These are phyloP conservation scores for Calonectria fujianensis DNA, from an alignment of 2,329 filamentous ascomycete species.

Conservation along the genomic window DNA sequence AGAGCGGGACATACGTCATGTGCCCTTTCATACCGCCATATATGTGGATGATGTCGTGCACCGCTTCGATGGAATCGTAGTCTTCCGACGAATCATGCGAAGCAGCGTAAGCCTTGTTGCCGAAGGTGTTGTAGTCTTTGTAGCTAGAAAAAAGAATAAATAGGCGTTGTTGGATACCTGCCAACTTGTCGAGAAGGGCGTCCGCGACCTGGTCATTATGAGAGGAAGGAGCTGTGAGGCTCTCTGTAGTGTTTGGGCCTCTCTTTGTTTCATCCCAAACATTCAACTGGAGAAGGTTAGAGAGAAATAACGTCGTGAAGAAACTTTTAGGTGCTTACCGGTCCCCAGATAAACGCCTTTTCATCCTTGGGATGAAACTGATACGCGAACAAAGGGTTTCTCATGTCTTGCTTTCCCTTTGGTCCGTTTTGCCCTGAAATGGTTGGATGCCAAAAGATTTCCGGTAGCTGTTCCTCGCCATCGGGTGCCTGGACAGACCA, in stretches of 20 bases:
- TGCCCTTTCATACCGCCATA: conserved; percentile 77
- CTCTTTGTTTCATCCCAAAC: conserved; percentile 77
- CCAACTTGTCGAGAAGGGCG: conserved; percentile 66
- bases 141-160: conserved; percentile 82
- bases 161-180: conserved; percentile 76
- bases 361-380: conserved; percentile 76
- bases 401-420: conserved; percentile 72
- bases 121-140: conserved; percentile 80
- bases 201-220: conserved; percentile 74
- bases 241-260: conserved; percentile 64
- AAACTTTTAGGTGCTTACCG: conserved; percentile 67
- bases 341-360: conserved; percentile 74
- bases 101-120: conserved; percentile 79
- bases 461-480: conserved; percentile 69
- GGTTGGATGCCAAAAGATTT: conserved; percentile 67
- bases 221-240: conserved; percentile 64
- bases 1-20: conserved; percentile 82
- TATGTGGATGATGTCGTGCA: conserved; percentile 79
- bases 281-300: conserved; percentile 68
- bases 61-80: conserved; percentile 79
- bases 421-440: conserved; percentile 73
- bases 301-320: background rate
- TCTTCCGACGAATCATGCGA: conserved; percentile 64
- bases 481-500: conserved; percentile 71
- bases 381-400: conserved; percentile 78